Conservation (phyloP, 1,284 basidiomycete genomes). For the Puccinia sorghi region DNA sequence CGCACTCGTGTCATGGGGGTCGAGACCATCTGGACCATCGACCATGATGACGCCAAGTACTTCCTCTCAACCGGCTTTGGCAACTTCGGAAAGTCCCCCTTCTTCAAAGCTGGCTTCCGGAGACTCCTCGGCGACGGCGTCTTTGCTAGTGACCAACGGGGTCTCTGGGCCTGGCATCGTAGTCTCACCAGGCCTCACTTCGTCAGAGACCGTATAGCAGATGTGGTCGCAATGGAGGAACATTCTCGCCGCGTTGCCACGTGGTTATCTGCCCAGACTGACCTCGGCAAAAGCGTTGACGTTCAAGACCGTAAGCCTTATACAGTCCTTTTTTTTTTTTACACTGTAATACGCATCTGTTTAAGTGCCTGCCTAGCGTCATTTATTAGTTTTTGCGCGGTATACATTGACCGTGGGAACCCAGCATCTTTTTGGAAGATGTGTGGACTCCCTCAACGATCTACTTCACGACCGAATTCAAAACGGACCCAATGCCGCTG, state of each 20-base stretch:
- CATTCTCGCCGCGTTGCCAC: slow-evolving; percentile 63
- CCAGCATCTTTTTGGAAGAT: slow-evolving; percentile 62
- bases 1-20: slow-evolving; percentile 13
- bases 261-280: slow-evolving; percentile 58
- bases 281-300: slow-evolving; percentile 7
- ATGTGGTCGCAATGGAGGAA: slow-evolving; percentile 69
- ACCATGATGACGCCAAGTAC: slow-evolving; percentile 42
- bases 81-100: slow-evolving; percentile 39
- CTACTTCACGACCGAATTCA: slow-evolving; percentile 19
- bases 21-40: slow-evolving; percentile 25
- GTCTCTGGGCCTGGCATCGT: slow-evolving; percentile 63
- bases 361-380: background rate
- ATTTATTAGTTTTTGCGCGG: slow-evolving; percentile 66
- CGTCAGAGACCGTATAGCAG: slow-evolving; percentile 68
- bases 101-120: slow-evolving; percentile 25
- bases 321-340: background rate
- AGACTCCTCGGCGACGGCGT: slow-evolving; percentile 15
- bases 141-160: slow-evolving; percentile 15
- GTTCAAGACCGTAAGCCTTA: slow-evolving; percentile 33
- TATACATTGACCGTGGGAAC: slow-evolving; percentile 71
- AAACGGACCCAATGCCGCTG: background rate
- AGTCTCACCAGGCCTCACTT: slow-evolving; percentile 72
- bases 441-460: slow-evolving; percentile 40
- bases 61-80: slow-evolving; percentile 31
- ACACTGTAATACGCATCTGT: slow-evolving; percentile 8